These are phyloP conservation scores for Letharia columbiana DNA, from an alignment of 495 filamentous ascomycete species.

Conservation along the genomic window DNA sequence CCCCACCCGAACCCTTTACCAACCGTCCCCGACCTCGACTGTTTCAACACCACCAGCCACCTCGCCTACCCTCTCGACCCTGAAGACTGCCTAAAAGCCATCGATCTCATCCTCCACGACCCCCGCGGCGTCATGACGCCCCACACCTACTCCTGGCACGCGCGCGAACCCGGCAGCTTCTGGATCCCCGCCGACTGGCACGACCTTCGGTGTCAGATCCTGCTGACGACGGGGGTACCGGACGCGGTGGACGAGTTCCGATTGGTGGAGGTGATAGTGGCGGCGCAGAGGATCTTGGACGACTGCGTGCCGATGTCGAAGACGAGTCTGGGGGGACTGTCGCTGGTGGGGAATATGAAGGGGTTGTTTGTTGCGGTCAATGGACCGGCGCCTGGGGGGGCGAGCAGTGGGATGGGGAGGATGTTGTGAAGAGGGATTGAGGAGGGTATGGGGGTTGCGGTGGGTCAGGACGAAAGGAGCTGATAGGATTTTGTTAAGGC, in stretches of 20 bases:
- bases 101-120: conserved; percentile 3
- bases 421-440: background rate
- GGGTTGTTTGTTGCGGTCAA: conserved; percentile 6
- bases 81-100: background rate
- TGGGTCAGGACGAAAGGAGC: background rate
- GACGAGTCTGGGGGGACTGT: background rate
- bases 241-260: background rate
- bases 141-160: background rate
- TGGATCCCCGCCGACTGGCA: background rate
- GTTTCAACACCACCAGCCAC: background rate
- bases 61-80: background rate
- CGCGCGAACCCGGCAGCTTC: background rate
- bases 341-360: conserved; percentile 1
- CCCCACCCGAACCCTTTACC: background rate
- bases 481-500: background rate
- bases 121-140: background rate
- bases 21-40: background rate
- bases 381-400: background rate
- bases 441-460: background rate
- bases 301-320: conserved; percentile 1
- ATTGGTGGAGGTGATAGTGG: conserved; percentile 1
- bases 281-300: background rate
- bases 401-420: background rate
- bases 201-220: background rate
- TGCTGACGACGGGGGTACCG: background rate